phyloP scores from a whole-genome alignment of 331 rosid genomes.

The Quercus phellos region DNA sequence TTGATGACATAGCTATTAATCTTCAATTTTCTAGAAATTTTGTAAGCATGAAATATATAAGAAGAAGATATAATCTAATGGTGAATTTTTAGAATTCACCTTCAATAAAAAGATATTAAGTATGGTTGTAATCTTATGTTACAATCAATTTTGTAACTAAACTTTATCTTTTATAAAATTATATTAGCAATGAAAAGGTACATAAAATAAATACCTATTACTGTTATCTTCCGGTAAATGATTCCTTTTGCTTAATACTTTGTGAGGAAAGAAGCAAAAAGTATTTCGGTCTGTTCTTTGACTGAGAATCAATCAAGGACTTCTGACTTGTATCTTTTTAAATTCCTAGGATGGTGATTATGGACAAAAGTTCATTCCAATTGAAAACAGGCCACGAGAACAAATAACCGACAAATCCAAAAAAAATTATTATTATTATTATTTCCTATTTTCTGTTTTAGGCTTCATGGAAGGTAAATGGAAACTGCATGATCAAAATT shows the following conservation, averaged over 20 bases:
- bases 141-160: too few relatives aligned
- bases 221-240: neutral
- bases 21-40: too few relatives aligned
- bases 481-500: slow-evolving; percentile 19
- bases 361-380: neutral
- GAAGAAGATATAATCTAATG: too few relatives aligned
- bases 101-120: too few relatives aligned
- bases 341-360: neutral
- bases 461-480: slow-evolving; percentile 26
- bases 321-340: neutral
- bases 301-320: neutral
- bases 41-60: too few relatives aligned
- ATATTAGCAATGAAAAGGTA: too few relatives aligned
- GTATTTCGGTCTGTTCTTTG: slow-evolving; percentile 1
- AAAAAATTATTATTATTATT: neutral
- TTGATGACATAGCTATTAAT: too few relatives aligned
- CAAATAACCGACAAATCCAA: slow-evolving; percentile 19
- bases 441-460: neutral
- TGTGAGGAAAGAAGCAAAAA: neutral
- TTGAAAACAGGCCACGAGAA: slow-evolving; percentile 12
- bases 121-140: accelerated
- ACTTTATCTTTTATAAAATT: too few relatives aligned
- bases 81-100: too few relatives aligned
- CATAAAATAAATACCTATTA: too few relatives aligned
- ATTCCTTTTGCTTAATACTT: neutral